Evolutionary conservation across 164 flowering plant species (phyloP), one percentile per base, ranked within the genome.

Genomic region (Vitis rupestris): DNA sequence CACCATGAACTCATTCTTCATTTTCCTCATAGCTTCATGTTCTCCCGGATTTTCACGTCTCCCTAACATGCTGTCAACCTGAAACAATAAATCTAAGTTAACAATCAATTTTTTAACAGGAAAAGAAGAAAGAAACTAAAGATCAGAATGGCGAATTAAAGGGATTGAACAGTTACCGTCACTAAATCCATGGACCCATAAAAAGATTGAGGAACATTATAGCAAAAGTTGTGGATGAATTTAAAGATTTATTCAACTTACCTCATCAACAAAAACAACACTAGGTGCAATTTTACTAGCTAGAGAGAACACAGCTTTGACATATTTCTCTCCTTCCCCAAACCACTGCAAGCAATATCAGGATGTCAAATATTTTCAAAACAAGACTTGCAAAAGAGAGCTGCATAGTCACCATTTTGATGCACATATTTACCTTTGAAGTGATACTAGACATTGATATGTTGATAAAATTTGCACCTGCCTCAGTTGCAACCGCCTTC

Each of bases 381-480:
- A 55, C 16, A 51, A 54, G 19, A 23, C 3, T 11, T 9, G 31
- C 1, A 69, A 11, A 71, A 68, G 17, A 51, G 66, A 53, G 16
- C 19, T 44, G 19, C 53, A 57, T 5, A 37, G 27, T 11, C n/a
- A 23, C 48, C 55, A 63, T n/a, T 13, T 48, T 30, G 3, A 70
- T 51, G 10, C 31, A 31, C 61, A 37, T 10, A 27, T 14, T 23
- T 77, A 92, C 98, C 89, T 94, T 94, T 9, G 98, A 94, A 47
- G 97, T 87, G 67, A 94, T 94, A 82, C 91, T 91, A 15, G 98
- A 94, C 98, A 92, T 92, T 27, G 98, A 94, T 75, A 94, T 92
- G 70, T 94, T 94, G 61, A 94, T 94, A 64, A 94, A 94, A 77
- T 92, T 92, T 23, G 97, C 97, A 77, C 97, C 97, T 53, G 97